Conservation (phyloP, 2,329 filamentous ascomycete species). For the Talaromyces verruculosus region DNA sequence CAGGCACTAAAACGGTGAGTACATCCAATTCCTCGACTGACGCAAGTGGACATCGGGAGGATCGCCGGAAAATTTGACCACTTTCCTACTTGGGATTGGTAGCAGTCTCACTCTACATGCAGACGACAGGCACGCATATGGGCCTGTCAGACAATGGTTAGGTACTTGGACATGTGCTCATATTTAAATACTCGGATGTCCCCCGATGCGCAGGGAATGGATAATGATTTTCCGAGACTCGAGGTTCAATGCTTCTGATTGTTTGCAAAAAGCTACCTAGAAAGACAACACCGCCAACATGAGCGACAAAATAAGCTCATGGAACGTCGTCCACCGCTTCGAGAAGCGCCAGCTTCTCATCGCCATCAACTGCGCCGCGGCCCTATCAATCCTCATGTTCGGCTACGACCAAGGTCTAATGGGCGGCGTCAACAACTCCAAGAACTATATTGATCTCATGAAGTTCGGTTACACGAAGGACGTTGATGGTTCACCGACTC, state of each 20-base stretch:
- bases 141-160: background rate
- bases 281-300: conserved; percentile 27
- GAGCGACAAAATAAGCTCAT: conserved; percentile 41
- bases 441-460: conserved; percentile 65
- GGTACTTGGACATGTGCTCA: no score
- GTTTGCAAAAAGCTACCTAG: no score
- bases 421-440: conserved; percentile 66
- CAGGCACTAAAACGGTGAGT: background rate
- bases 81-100: background rate
- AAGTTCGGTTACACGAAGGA: conserved; percentile 61
- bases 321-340: conserved; percentile 55
- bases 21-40: background rate
- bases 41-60: background rate
- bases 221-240: background rate
- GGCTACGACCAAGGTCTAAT: conserved; percentile 58
- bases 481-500: conserved; percentile 43
- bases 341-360: conserved; percentile 59
- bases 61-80: background rate
- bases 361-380: conserved; percentile 63
- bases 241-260: background rate
- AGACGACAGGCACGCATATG: background rate
- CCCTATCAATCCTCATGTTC: conserved; percentile 68
- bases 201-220: background rate
- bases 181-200: background rate
- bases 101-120: background rate